These are phyloP conservation scores for Pleoardoris graminearum DNA, from an alignment of 2,329 filamentous ascomycete species.

Conservation along the genomic window DNA sequence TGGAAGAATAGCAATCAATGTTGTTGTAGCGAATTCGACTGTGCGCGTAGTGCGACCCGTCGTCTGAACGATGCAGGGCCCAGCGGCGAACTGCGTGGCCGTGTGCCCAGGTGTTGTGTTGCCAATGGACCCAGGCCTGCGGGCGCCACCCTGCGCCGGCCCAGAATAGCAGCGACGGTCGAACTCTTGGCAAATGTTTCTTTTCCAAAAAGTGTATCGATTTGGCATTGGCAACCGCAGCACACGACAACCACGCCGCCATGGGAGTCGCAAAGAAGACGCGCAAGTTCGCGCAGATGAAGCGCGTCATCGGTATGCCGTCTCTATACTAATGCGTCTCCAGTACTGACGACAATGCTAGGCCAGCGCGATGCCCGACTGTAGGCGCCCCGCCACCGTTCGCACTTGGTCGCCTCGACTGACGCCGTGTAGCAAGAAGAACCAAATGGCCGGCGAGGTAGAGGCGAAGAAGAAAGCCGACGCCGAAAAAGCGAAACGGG, in stretches of 20 bases:
- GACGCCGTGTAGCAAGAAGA: conserved; percentile 62
- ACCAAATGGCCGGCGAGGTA: conserved; percentile 67
- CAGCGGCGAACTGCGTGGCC: background rate
- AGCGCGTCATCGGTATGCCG: conserved; percentile 71
- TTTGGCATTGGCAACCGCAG: background rate
- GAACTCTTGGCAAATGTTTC: conserved; percentile 20
- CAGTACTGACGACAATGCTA: conserved; percentile 16
- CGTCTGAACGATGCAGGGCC: background rate
- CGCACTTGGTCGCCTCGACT: no score
- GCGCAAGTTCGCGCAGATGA: conserved; percentile 84
- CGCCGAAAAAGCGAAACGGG: conserved; percentile 68
- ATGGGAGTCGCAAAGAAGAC: conserved; percentile 93
- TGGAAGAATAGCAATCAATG: background rate
- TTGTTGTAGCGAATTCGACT: background rate
- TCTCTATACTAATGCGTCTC: background rate
- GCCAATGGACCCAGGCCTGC: background rate
- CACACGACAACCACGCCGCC: conserved; percentile 21
- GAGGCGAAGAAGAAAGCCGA: conserved; percentile 61
- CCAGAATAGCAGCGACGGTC: conserved; percentile 8
- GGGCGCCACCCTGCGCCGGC: background rate
- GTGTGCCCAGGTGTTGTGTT: background rate
- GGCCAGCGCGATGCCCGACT: conserved; percentile 74
- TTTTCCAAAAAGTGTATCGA: conserved; percentile 20
- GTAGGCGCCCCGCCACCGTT: conserved; percentile 33
- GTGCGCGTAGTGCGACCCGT: background rate